Conservation (phyloP, 1,284 basidiomycete genomes). For the Xerocomus amazonicus region DNA sequence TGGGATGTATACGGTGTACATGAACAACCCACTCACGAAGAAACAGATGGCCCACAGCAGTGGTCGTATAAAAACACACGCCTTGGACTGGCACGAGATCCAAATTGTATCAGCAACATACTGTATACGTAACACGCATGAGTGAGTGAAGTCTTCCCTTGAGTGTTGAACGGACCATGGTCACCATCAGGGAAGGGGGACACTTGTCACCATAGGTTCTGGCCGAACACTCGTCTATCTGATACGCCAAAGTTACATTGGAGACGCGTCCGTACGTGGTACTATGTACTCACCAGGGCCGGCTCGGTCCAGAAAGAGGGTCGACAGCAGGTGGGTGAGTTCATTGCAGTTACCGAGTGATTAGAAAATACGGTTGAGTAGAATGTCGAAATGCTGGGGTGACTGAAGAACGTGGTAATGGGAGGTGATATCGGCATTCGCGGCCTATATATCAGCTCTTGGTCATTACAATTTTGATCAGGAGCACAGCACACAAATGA, state of each 20-base stretch:
- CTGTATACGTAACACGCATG: background rate
- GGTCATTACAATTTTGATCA: conserved; percentile 13
- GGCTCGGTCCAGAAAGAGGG: background rate
- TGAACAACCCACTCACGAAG: conserved; percentile 14
- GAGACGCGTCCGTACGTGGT: background rate
- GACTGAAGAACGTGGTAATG: conserved; percentile 3
- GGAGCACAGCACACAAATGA: conserved; percentile 17
- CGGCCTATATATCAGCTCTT: conserved; percentile 24
- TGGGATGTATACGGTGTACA: background rate
- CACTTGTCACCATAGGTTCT: conserved; percentile 3
- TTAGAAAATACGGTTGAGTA: background rate
- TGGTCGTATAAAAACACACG: conserved; percentile 2
- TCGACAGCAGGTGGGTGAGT: background rate
- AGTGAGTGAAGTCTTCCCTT: background rate
- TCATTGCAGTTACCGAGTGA: conserved; percentile 10
- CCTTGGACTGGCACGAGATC: conserved; percentile 5
- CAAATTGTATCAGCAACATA: conserved; percentile 1
- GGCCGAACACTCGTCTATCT: conserved; percentile 11
- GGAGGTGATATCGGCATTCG: background rate
- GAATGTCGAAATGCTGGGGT: background rate
- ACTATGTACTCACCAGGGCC: conserved; percentile 15
- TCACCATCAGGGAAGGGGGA: conserved; percentile 4
- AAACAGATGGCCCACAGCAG: conserved; percentile 20
- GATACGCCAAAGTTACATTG: background rate
- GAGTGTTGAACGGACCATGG: conserved; percentile 1